Evolutionary conservation across 2,329 filamentous ascomycete genomes (phyloP).

Genomic region (Colletotrichum chlorophyti): DNA sequence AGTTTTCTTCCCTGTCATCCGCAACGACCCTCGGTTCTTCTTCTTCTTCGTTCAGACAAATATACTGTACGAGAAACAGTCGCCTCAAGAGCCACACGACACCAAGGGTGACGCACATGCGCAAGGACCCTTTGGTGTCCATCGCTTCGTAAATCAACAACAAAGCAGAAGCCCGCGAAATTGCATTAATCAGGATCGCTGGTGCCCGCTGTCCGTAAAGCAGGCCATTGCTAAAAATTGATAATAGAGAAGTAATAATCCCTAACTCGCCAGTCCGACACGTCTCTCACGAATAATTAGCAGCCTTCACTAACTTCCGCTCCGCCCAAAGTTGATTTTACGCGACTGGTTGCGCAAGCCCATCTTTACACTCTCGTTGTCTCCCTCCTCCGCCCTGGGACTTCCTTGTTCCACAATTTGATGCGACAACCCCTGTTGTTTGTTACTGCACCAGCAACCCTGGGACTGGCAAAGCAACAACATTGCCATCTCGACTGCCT

Average conservation of each 20-base stretch:
- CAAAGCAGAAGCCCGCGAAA: constrained; percentile 10
- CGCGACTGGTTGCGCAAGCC: background rate
- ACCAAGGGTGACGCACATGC: constrained; percentile 14
- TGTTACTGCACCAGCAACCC: constrained; percentile 30
- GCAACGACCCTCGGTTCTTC: background rate
- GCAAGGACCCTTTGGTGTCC: background rate
- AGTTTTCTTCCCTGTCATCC: background rate
- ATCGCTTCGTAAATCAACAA: constrained; percentile 7
- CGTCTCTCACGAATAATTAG: background rate
- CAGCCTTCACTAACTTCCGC: background rate
- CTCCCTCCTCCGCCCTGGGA: constrained; percentile 16
- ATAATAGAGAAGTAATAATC: constrained; percentile 10
- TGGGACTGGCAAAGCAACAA: constrained; percentile 20
- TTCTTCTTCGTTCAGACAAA: no score
- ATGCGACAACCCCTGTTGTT: constrained; percentile 30
- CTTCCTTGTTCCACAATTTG: constrained; percentile 28
- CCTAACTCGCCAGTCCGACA: background rate
- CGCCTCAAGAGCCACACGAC: background rate
- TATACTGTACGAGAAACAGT: no score
- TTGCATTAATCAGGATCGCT: constrained; percentile 17
- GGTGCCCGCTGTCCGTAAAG: background rate
- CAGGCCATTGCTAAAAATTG: background rate
- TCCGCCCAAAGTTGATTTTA: constrained; percentile 7
- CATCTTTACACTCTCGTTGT: background rate
- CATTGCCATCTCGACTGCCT: constrained; percentile 5